phyloP scores from a whole-genome alignment of 1,284 basidiomycete species.

The Singerocomus inundabilis region DNA sequence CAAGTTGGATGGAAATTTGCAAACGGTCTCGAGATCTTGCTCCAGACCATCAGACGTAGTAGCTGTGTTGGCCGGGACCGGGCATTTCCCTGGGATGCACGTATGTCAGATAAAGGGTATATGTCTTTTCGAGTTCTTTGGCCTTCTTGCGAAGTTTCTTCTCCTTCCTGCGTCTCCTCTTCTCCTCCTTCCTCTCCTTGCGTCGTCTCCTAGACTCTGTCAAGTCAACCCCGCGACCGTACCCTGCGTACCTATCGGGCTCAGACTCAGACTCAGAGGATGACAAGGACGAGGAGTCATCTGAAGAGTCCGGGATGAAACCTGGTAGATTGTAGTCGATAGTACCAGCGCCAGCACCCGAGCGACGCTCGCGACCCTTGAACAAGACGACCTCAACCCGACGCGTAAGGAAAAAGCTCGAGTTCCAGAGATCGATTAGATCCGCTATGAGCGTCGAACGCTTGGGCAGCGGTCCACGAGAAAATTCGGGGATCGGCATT shows the following conservation, averaged over 20 bases:
- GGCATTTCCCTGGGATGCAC: constrained; percentile 36
- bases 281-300: constrained; percentile 38
- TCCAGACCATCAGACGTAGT: constrained; percentile 24
- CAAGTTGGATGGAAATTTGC: not conserved
- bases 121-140: constrained; percentile 57
- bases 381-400: constrained; percentile 72
- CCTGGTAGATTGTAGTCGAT: constrained; percentile 53
- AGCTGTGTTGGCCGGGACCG: constrained; percentile 20
- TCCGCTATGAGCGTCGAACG: constrained; percentile 61
- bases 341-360: constrained; percentile 54
- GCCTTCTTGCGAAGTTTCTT: constrained; percentile 59
- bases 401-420: constrained; percentile 66
- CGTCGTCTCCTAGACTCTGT: constrained; percentile 49
- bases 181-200: constrained; percentile 54
- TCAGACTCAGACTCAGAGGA: constrained; percentile 44
- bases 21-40: not conserved
- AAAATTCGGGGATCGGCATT: constrained; percentile 56
- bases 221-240: constrained; percentile 40
- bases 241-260: constrained; percentile 38
- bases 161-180: constrained; percentile 57
- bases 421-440: constrained; percentile 75
- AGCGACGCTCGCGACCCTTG: constrained; percentile 71
- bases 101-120: constrained; percentile 60
- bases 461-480: constrained; percentile 48
- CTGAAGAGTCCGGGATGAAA: constrained; percentile 42